phyloP scores from a whole-genome alignment of 768 basidiomycete species.

The Tricholoma saponaceum region DNA sequence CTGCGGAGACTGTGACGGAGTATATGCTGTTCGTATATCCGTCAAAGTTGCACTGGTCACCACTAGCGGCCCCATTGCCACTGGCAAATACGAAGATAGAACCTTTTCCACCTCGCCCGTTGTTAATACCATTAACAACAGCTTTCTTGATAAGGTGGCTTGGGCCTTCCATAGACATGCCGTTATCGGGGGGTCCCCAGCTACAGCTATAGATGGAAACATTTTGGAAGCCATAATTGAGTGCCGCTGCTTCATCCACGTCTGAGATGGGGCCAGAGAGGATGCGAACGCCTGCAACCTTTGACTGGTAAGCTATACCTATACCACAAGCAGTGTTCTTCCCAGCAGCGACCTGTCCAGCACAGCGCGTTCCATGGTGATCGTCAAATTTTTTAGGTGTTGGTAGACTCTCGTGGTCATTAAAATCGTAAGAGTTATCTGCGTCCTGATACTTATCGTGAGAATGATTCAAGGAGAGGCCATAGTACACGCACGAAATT shows the following conservation, averaged over 20 bases:
- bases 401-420: conserved; percentile 86
- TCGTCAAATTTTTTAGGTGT: conserved; percentile 87
- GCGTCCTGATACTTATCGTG: conserved; percentile 63
- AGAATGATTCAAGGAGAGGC: conserved; percentile 3
- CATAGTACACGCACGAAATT: conserved; percentile 75
- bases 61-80: conserved; percentile 87
- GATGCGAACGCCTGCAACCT: conserved; percentile 92
- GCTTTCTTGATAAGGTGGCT: conserved; percentile 89
- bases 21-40: conserved; percentile 99
- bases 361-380: conserved; percentile 96
- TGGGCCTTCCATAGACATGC: conserved; percentile 91
- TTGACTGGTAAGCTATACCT: conserved; percentile 89
- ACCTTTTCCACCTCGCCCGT: conserved; percentile 86
- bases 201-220: conserved; percentile 94
- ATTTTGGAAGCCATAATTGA: conserved; percentile 92
- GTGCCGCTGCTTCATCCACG: conserved; percentile 89
- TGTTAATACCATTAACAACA: conserved; percentile 88
- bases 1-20: conserved; percentile 92
- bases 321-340: conserved; percentile 94
- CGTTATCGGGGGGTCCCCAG: conserved; percentile 98
- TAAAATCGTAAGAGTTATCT: conserved; percentile 91
- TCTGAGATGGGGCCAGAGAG: conserved; percentile 94
- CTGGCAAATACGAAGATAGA: conserved; percentile 96
- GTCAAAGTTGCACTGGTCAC: conserved; percentile 99
- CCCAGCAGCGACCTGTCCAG: conserved; percentile 91